These are phyloP conservation scores for Saccharum spontaneum DNA, from an alignment of 176 grass and related monocot genomes.

Conservation along the genomic window DNA sequence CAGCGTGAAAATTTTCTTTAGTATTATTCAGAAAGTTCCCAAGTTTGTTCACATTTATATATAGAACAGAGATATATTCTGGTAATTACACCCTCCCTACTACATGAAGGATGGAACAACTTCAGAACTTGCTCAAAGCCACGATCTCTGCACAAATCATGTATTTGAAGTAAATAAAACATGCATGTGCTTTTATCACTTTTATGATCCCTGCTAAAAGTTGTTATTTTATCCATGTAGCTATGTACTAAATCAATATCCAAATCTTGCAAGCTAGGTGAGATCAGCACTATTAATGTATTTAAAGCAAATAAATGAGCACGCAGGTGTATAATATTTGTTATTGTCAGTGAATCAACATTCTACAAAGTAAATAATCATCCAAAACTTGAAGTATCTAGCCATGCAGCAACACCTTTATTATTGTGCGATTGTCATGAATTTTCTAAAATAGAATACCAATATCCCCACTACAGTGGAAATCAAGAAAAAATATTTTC, in stretches of 20 bases:
- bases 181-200: neutral
- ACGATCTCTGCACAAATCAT: neutral
- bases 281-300: neutral
- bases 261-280: neutral
- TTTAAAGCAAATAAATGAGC: neutral
- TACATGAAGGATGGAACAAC: neutral
- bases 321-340: neutral
- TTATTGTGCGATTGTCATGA: constrained; percentile 6
- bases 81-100: neutral
- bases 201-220: neutral
- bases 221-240: constrained; percentile 4
- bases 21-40: neutral
- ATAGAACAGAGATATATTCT: neutral
- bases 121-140: neutral
- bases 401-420: neutral
- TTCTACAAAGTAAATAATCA: neutral
- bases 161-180: constrained; percentile 4
- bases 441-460: constrained; percentile 1
- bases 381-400: neutral
- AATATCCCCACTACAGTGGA: neutral
- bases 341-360: neutral
- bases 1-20: neutral
- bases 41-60: constrained; percentile 15
- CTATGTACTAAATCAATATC: constrained; percentile 17
- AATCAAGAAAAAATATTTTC: neutral